Conservation (phyloP, 202 grass and related monocot species). For the Setaria italica region DNA sequence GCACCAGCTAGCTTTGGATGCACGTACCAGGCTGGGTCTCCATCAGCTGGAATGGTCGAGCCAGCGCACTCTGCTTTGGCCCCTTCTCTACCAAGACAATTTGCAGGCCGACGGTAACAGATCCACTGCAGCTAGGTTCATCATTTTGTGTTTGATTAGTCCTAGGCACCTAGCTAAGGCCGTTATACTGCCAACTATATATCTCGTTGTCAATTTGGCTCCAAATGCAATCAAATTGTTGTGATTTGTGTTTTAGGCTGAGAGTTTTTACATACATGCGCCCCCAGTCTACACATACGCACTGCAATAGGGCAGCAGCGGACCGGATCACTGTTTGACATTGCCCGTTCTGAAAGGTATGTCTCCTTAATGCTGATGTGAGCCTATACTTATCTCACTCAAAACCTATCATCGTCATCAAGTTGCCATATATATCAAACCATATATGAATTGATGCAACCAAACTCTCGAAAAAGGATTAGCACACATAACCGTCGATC, state of each 20-base stretch:
- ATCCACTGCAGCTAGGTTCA: background rate
- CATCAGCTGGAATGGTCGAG: background rate
- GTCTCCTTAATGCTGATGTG: background rate
- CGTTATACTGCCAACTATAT: background rate
- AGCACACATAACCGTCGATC: background rate
- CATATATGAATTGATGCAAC: background rate
- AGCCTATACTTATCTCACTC: background rate
- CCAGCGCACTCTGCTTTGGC: constrained; percentile 36
- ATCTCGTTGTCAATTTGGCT: background rate
- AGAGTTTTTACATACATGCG: no score
- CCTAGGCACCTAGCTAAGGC: background rate
- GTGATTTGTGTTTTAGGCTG: no score
- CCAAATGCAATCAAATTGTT: background rate
- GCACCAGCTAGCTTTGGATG: constrained; percentile 1
- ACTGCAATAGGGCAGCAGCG: no score
- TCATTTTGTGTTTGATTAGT: background rate
- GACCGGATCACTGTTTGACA: no score
- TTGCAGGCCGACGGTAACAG: background rate
- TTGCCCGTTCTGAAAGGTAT: no score
- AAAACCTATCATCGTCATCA: background rate
- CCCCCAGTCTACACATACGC: no score
- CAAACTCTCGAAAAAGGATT: background rate
- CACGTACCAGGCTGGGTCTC: background rate
- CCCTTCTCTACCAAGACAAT: background rate
- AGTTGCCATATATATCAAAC: no score